phyloP scores from a whole-genome alignment of 2,329 filamentous ascomycete genomes.

The Acephala macrosclerotiorum region DNA sequence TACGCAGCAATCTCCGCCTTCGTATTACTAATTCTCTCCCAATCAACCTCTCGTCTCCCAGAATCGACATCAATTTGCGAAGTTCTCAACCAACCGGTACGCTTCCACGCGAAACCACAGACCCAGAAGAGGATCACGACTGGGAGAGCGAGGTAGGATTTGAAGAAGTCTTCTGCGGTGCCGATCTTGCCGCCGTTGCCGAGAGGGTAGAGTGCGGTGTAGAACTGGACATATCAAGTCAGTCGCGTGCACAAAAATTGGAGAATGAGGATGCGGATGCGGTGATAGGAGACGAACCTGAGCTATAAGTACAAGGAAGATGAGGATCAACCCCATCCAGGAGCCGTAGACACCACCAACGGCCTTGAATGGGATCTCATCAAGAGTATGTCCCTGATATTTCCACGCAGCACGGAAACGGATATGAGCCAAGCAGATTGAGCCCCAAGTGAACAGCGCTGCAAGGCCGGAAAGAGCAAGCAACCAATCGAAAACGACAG shows the following conservation, averaged over 20 bases:
- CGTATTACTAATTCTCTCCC: conserved; percentile 52
- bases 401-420: conserved; percentile 69
- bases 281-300: conserved; percentile 24
- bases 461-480: conserved; percentile 75
- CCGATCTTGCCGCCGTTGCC: conserved; percentile 59
- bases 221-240: conserved; percentile 53
- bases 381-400: conserved; percentile 59
- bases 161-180: conserved; percentile 59
- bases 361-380: conserved; percentile 55
- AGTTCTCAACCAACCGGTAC: conserved; percentile 62
- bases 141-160: conserved; percentile 59
- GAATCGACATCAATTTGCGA: conserved; percentile 72
- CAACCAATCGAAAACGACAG: conserved; percentile 66
- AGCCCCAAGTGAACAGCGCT: conserved; percentile 78
- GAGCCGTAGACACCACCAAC: conserved; percentile 69
- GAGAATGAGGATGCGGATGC: no score
- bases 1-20: conserved; percentile 56
- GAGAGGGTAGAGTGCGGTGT: conserved; percentile 61
- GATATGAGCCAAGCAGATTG: conserved; percentile 69
- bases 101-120: conserved; percentile 70
- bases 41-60: conserved; percentile 67
- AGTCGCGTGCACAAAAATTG: no score
- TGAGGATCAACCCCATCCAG: conserved; percentile 70
- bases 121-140: conserved; percentile 62
- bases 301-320: conserved; percentile 71